phyloP scores from a whole-genome alignment of 2,329 filamentous ascomycete species.

The Truncatella angustata region DNA sequence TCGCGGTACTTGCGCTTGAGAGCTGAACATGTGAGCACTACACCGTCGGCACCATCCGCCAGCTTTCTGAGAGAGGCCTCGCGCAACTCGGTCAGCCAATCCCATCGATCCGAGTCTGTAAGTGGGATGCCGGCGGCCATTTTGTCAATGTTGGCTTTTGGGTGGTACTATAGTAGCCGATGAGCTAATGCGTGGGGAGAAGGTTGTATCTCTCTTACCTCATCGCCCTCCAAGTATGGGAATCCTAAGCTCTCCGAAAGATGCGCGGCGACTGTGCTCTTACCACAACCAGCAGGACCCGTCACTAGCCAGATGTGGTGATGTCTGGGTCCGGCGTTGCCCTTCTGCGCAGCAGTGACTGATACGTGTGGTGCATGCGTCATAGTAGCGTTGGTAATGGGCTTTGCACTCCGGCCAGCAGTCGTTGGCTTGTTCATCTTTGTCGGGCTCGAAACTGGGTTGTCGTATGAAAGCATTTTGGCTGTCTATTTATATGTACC shows the following conservation, averaged over 20 bases:
- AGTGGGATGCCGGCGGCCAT: constrained; percentile 83
- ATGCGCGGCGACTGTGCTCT: constrained; percentile 70
- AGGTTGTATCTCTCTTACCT: constrained; percentile 51
- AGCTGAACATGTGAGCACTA: constrained; percentile 95
- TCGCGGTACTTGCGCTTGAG: constrained; percentile 97
- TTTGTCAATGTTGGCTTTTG: constrained; percentile 79
- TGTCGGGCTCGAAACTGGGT: constrained; percentile 35
- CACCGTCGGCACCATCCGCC: constrained; percentile 60
- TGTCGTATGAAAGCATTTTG: constrained; percentile 52
- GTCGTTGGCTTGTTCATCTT: constrained; percentile 28
- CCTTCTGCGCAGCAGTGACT: constrained; percentile 27
- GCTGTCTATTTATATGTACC: neutral
- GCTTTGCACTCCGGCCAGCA: constrained; percentile 25
- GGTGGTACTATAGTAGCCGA: constrained; percentile 59
- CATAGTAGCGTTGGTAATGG: constrained; percentile 27
- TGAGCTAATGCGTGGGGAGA: constrained; percentile 3
- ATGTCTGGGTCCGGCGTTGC: constrained; percentile 29
- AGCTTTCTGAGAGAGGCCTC: constrained; percentile 62
- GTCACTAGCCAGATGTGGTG: constrained; percentile 81
- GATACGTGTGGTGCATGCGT: constrained; percentile 23
- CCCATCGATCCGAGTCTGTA: constrained; percentile 93
- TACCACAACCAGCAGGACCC: constrained; percentile 76
- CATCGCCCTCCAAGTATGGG: constrained; percentile 75
- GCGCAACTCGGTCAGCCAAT: constrained; percentile 83
- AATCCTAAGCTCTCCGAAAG: constrained; percentile 61